Conservation (phyloP, 768 basidiomycete species). For the Hericium erinaceus region DNA sequence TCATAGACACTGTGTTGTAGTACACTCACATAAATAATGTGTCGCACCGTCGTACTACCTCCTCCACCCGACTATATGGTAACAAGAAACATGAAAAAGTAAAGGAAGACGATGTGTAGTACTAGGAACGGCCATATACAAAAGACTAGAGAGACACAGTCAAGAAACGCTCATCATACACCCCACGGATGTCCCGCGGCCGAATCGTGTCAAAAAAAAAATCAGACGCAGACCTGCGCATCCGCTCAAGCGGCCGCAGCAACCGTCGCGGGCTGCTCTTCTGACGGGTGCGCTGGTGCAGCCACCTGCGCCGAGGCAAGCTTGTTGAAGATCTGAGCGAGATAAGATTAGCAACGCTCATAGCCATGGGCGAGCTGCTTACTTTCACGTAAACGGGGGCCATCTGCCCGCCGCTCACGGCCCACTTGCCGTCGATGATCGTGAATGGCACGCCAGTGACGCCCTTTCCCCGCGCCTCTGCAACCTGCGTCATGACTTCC, state of each 20-base stretch:
- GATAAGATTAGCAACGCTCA: not conserved
- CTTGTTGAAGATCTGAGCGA: conserved; percentile 12
- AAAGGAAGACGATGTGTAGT: not conserved
- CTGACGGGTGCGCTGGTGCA: not conserved
- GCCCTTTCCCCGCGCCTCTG: conserved; percentile 53
- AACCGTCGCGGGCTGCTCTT: not conserved
- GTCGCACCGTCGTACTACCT: not conserved
- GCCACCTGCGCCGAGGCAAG: conserved; percentile 1
- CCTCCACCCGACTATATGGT: not conserved
- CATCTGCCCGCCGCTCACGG: conserved; percentile 64
- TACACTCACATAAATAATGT: not conserved
- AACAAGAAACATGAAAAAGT: not conserved
- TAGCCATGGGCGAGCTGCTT: conserved; percentile 10
- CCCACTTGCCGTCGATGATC: conserved; percentile 73
- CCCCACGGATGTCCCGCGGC: not conserved
- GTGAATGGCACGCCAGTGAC: conserved; percentile 75
- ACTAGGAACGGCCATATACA: not conserved
- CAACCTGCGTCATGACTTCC: conserved; percentile 56
- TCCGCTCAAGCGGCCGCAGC: conserved; percentile 4
- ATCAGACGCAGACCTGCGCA: not conserved
- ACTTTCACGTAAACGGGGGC: conserved; percentile 66
- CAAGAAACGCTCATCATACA: not conserved
- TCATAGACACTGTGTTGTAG: not conserved
- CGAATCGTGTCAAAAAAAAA: not conserved
- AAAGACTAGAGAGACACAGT: not conserved